Evolutionary conservation across 106 monocot genomes (phyloP).

Genomic region (Alisma plantagoaquatica): DNA sequence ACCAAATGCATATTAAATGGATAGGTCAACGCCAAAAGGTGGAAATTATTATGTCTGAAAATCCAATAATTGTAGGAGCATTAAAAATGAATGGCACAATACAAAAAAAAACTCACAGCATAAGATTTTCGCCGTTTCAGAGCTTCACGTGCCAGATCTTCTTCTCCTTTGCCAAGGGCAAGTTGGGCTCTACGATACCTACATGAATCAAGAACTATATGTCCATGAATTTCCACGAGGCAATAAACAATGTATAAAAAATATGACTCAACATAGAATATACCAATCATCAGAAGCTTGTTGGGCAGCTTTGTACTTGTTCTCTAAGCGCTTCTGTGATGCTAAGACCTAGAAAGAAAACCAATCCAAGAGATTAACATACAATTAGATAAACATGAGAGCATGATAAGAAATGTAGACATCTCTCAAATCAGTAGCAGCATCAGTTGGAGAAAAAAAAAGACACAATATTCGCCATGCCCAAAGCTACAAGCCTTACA

Average conservation of each 20-base stretch:
- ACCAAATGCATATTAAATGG: too few species aligned
- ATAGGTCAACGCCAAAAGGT: too few species aligned
- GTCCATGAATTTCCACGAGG: background rate
- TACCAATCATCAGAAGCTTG: background rate
- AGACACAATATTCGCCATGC: too few species aligned
- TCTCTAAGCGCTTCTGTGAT: background rate
- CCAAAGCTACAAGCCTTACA: too few species aligned
- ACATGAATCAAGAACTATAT: background rate
- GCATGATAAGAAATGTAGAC: background rate
- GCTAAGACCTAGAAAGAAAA: background rate
- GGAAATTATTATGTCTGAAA: too few species aligned
- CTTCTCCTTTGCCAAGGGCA: constrained; percentile 2
- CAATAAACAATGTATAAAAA: background rate
- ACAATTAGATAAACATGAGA: background rate
- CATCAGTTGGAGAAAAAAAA: too few species aligned
- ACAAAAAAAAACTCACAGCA: constrained; percentile 4
- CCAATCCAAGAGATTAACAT: background rate
- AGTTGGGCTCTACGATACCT: background rate
- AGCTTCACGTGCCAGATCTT: constrained; percentile 1
- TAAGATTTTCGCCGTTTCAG: constrained; percentile 1
- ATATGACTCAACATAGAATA: background rate
- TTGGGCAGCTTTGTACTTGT: background rate
- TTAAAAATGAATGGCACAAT: too few species aligned
- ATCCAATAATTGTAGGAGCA: too few species aligned
- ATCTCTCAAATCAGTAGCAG: too few species aligned